Evolutionary conservation across 306 rosid genomes (phyloP), one percentile per base, ranked within the genome.

Genomic region (Pueraria montana): DNA sequence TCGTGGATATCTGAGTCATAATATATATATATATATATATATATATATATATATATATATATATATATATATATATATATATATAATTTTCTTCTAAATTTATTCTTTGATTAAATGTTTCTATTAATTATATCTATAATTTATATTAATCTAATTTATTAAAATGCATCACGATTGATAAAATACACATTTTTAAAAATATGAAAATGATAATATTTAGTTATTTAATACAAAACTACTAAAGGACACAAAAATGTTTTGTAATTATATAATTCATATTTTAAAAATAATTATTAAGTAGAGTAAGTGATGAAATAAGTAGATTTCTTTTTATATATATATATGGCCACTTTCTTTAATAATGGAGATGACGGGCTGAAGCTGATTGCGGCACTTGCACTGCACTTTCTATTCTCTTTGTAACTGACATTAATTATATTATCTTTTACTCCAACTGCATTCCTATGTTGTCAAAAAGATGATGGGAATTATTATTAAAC

Each of bases 391-490:
- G 78, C 86, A 79, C 20, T 26, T 71, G 80, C 87, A 78, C 81
- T 74, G 42, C 72, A 61, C 72, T 87, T 78, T 65, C 65, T 82
- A 78, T 27, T 76, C 74, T 70, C 80, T 76, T 85, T 79, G 74
- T 71, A 85, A 88, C 86, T 83, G 43, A 58, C 76, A 80, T 85
- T 85, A 80, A 76, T 83, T 83, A 88, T 52, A 88, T 83, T 86
- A 88, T 85, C 91, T 83, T 45, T 34, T 3, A 46, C 52, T 53
- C 63, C 73, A 63, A 85, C 61, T 79, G 70, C 72, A 46, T 83
- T 85, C 77, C 53, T 77, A 72, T 42, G 84, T 80, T 85, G 27
- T 85, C 74, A 76, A 55, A 48, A 77, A 74, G 85, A 67, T 84
- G 46, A 81, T 84, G 84, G 73, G 64, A 24, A 80, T 72, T 72